Evolutionary conservation across 164 flowering plant genomes (phyloP).

Genomic region (Umbellularia californica): DNA sequence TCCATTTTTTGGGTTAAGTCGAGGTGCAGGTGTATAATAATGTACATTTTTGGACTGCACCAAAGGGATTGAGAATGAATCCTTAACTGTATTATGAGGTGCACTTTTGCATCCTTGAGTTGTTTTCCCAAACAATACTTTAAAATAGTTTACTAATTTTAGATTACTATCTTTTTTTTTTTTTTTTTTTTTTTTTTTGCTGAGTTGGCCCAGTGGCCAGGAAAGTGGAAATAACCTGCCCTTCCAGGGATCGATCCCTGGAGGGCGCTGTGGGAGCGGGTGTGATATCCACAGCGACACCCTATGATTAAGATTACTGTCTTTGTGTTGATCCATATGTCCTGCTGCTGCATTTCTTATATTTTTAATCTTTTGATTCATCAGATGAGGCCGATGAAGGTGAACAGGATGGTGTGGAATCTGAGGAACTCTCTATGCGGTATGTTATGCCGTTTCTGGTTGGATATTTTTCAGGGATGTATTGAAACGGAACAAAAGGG

Average conservation of each 20-base stretch:
- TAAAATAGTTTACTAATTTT: too few species aligned
- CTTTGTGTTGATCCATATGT: not conserved
- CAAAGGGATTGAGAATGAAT: not conserved
- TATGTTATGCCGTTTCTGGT: constrained; percentile 17
- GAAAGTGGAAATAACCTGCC: too few species aligned
- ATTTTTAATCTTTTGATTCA: constrained; percentile 5
- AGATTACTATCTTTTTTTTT: too few species aligned
- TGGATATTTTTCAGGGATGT: not conserved
- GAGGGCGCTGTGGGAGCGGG: too few species aligned
- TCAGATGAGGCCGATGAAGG: constrained; percentile 28
- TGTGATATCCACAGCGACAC: too few species aligned
- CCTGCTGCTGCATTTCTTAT: not conserved
- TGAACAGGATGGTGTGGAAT: constrained; percentile 19
- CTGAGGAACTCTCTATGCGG: constrained; percentile 51
- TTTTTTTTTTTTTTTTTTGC: too few species aligned
- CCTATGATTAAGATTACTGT: too few species aligned
- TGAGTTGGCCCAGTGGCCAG: not conserved
- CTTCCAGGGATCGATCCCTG: too few species aligned
- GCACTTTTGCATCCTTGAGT: not conserved
- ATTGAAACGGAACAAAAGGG: not conserved
- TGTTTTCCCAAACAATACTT: not conserved
- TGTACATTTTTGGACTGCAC: not conserved
- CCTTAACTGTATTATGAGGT: not conserved
- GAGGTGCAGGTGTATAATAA: not conserved
- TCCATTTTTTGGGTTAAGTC: not conserved